phyloP scores from a whole-genome alignment of 2,329 filamentous ascomycete genomes.

The Penicillium sp. region DNA sequence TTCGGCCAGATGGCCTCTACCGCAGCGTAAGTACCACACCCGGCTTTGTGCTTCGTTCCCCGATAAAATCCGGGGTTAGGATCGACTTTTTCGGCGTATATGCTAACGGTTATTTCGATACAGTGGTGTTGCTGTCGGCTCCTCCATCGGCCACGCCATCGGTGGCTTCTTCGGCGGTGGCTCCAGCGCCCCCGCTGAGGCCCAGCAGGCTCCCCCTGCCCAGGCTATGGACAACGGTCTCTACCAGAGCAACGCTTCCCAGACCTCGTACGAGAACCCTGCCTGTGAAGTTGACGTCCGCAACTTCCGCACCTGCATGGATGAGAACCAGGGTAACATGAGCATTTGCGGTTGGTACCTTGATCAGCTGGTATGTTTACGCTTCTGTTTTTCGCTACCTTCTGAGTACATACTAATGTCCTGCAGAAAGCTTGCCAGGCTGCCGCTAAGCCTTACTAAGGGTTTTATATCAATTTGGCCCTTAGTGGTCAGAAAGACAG shows the following conservation, averaged over 20 bases:
- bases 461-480: constrained; percentile 7
- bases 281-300: constrained; percentile 78
- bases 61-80: constrained; percentile 11
- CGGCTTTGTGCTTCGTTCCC: background rate
- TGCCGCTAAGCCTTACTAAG: constrained; percentile 69
- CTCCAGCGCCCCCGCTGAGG: constrained; percentile 55
- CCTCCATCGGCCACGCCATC: constrained; percentile 91
- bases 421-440: constrained; percentile 74
- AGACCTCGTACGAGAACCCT: constrained; percentile 46
- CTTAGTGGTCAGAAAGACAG: constrained; percentile 5
- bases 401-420: constrained; percentile 27
- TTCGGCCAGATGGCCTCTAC: constrained; percentile 98
- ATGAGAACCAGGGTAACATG: constrained; percentile 91
- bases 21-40: constrained; percentile 73
- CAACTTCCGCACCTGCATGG: constrained; percentile 93
- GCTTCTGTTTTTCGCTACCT: background rate
- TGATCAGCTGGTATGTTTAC: constrained; percentile 69
- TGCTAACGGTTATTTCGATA: constrained; percentile 22
- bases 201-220: constrained; percentile 51
- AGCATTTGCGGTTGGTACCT: constrained; percentile 97
- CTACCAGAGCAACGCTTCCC: constrained; percentile 50
- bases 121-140: constrained; percentile 95
- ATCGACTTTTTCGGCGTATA: background rate
- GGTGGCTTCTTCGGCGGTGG: constrained; percentile 83
- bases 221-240: constrained; percentile 50